Evolutionary conservation across 768 basidiomycete genomes (phyloP), one percentile per base, ranked within the genome.

Genomic region (Suillus subalutaceus): DNA sequence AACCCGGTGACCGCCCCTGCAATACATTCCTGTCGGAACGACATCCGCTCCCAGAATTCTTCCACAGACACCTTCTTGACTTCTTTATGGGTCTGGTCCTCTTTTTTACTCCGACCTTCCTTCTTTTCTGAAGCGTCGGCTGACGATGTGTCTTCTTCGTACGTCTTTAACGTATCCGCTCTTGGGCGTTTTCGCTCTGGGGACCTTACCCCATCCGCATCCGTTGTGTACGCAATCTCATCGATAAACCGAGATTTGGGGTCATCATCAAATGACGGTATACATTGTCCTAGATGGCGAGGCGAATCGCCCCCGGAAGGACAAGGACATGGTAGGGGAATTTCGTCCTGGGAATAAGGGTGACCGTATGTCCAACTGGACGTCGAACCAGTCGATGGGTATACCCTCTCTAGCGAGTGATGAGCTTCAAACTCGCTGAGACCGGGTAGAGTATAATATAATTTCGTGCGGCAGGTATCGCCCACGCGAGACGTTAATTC

Each of bases 11-110:
- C 86, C 2, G 93, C 91, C 2, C 96, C 96, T 43, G 90, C 85
- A 55, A 91, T 85, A 73, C 97, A 98, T 78, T 99, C 97, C 74
- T 98, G 97, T 35, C 97, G 85, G 77, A 93, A 97, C 48, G 90
- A 94, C 91, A 99, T 96, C 18, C 95, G 86, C 78, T 97, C 96
- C 96, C 97, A 99, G 77, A 96, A 99, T 73, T 97, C 96, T 48
- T 90, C 90, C 46, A 85, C 71, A 0, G 80, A 78, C 59, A 93
- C 90, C 67, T 80, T 85, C 18, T 74, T 80, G 62, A 93, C 80
- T 71, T 89, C 87, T 57, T 86, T 88, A 62, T 80, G 72, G 38
- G 82, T 75, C 46, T 74, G 77, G 53, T 82, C 83, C n/a, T 77
- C 76, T 69, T 71, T 72, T 37, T 61, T 44, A 2, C 66, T 64